Conservation (phyloP, 805 yeast genomes). For the Vanderwaltozyma yarrowii region DNA sequence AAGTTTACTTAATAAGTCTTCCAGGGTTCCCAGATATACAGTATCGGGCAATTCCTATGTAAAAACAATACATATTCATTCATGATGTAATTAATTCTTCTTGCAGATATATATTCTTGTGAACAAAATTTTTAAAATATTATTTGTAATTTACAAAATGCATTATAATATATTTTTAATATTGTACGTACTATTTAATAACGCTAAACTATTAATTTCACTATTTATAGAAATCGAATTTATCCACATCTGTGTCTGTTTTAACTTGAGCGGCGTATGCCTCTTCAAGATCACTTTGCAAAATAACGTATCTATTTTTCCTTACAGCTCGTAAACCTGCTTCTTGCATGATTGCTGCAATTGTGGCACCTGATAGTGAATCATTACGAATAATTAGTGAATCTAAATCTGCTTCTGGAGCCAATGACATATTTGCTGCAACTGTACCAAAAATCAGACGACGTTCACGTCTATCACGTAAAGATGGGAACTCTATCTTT, state of each 20-base stretch:
- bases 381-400: conserved; percentile 91
- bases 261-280: conserved; percentile 96
- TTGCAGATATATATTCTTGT: too few species aligned
- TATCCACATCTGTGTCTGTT: conserved; percentile 89
- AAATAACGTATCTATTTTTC: conserved; percentile 92
- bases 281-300: conserved; percentile 94
- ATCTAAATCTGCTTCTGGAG: conserved; percentile 96
- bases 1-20: too few species aligned
- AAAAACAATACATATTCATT: too few species aligned
- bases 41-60: too few species aligned
- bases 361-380: conserved; percentile 92
- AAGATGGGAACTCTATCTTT: conserved; percentile 92
- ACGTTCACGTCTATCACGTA: conserved; percentile 96
- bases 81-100: too few species aligned
- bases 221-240: conserved; percentile 92
- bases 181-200: background rate
- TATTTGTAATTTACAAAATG: background rate
- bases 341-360: conserved; percentile 99
- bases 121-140: background rate
- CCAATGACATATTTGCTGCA: conserved; percentile 94
- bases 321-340: conserved; percentile 98
- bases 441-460: conserved; percentile 91
- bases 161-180: background rate
- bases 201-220: too few species aligned
- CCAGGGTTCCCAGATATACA: too few species aligned